A percentile compares a stretch with the other conserved stretches of the same genome.
These are phyloP conservation scores for Pseudogymnoascus sp. DNA, from an alignment of 2,329 filamentous ascomycete genomes.

Conservation along the genomic window DNA sequence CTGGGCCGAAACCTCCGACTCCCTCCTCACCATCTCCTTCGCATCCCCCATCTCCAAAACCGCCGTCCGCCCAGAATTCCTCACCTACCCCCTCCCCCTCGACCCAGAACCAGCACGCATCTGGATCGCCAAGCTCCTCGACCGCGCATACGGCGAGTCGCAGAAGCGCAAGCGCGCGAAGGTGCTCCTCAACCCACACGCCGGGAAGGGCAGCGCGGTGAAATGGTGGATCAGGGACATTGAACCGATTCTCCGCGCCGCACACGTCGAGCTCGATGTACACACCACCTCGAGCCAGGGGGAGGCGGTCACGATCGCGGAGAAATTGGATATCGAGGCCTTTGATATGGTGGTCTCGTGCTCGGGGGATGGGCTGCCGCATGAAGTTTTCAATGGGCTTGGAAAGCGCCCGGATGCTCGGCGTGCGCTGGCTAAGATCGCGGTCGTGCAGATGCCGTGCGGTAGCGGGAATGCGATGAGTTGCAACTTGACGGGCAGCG, in stretches of 20 bases:
- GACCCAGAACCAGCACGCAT: conserved; percentile 37
- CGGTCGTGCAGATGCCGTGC: conserved; percentile 82
- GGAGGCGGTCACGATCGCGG: conserved; percentile 71
- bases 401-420: conserved; percentile 68
- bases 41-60: conserved; percentile 54
- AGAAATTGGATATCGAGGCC: conserved; percentile 66
- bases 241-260: conserved; percentile 75
- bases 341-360: conserved; percentile 84
- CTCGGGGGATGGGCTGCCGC: conserved; percentile 84
- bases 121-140: conserved; percentile 61
- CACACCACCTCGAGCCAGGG: conserved; percentile 64
- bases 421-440: conserved; percentile 66
- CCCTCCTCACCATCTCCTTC: conserved; percentile 64
- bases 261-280: conserved; percentile 68
- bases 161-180: conserved; percentile 71
- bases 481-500: conserved; percentile 79
- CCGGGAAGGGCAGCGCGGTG: conserved; percentile 70
- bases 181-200: conserved; percentile 84
- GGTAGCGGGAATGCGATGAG: conserved; percentile 93
- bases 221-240: conserved; percentile 69
- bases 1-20: conserved; percentile 62
- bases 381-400: conserved; percentile 93
- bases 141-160: conserved; percentile 62
- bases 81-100: conserved; percentile 50
- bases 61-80: conserved; percentile 50